Conservation (phyloP, 768 basidiomycete genomes). For the Tylopilus felleus region DNA sequence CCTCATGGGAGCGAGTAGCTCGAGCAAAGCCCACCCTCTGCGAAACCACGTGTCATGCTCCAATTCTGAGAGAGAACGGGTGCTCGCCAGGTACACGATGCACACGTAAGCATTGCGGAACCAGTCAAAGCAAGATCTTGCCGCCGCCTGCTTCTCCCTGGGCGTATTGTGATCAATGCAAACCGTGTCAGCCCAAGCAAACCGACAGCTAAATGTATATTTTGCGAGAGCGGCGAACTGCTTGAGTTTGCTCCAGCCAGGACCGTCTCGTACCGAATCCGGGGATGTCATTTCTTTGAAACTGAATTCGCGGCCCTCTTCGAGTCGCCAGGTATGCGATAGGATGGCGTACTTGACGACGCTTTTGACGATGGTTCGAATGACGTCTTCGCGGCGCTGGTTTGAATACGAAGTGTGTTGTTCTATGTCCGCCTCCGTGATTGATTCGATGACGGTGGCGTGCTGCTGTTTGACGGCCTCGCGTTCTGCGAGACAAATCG, state of each 20-base stretch:
- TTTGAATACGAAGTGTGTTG: background rate
- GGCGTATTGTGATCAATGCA: background rate
- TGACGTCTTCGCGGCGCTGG: background rate
- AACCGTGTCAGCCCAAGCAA: conserved; percentile 1
- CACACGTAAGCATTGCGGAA: conserved; percentile 3
- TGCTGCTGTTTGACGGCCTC: background rate
- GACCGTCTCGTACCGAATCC: background rate
- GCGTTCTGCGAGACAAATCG: background rate
- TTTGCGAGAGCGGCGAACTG: background rate
- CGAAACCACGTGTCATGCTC: background rate
- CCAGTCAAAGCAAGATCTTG: conserved; percentile 1
- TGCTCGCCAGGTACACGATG: conserved; percentile 2
- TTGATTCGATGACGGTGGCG: background rate
- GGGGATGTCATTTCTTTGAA: background rate
- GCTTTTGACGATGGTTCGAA: background rate
- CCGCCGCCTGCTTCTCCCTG: background rate
- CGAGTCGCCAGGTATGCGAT: conserved; percentile 1
- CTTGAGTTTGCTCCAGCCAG: conserved; percentile 2
- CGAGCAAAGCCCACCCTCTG: conserved; percentile 1
- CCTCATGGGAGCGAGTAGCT: conserved; percentile 1
- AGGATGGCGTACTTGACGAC: conserved; percentile 5
- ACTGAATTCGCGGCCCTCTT: background rate
- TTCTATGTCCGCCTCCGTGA: conserved; percentile 9
- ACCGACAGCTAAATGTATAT: background rate
- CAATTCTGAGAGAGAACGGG: conserved; percentile 1